These are phyloP conservation scores for Nothophoma quercina DNA, from an alignment of 2,329 filamentous ascomycete species.

Conservation along the genomic window DNA sequence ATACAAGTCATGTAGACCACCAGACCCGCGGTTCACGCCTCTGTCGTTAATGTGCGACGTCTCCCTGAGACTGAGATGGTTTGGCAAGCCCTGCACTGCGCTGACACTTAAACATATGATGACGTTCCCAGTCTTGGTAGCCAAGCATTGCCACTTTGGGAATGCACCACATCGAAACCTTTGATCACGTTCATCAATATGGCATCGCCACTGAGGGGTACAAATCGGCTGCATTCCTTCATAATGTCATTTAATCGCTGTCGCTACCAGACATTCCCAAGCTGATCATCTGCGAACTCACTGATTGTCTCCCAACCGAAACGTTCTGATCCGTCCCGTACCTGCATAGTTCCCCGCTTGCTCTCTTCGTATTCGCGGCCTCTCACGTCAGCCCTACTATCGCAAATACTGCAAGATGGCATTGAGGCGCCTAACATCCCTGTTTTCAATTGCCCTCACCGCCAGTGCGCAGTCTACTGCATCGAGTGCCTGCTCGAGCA, in stretches of 20 bases:
- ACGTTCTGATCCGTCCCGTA: constrained; percentile 13
- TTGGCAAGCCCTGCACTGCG: constrained; percentile 14
- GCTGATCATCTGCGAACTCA: not conserved
- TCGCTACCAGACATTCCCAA: constrained; percentile 3
- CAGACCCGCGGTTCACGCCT: constrained; percentile 7
- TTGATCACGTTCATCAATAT: constrained; percentile 15
- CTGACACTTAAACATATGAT: constrained; percentile 11
- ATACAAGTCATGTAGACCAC: constrained; percentile 10
- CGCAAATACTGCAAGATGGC: constrained; percentile 21
- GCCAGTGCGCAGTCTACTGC: constrained; percentile 34
- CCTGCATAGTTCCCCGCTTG: constrained; percentile 15
- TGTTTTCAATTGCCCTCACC: constrained; percentile 31
- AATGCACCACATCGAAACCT: constrained; percentile 19
- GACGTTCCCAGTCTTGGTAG: constrained; percentile 28
- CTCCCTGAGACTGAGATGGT: constrained; percentile 17
- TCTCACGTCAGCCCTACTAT: constrained; percentile 25
- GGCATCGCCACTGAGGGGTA: constrained; percentile 28
- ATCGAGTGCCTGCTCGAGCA: constrained; percentile 41
- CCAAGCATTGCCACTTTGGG: constrained; percentile 27
- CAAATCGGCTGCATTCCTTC: constrained; percentile 18
- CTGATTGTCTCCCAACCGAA: constrained; percentile 1
- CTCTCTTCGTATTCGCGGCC: constrained; percentile 1
- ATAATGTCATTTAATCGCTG: not conserved
- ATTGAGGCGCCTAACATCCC: constrained; percentile 36
- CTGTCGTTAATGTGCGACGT: constrained; percentile 14